A percentile compares a stretch with the other conserved stretches of the same genome.
These are phyloP conservation scores for Salisapilia sapeloensis DNA, from an alignment of 352 stramenopile species.

Conservation along the genomic window DNA sequence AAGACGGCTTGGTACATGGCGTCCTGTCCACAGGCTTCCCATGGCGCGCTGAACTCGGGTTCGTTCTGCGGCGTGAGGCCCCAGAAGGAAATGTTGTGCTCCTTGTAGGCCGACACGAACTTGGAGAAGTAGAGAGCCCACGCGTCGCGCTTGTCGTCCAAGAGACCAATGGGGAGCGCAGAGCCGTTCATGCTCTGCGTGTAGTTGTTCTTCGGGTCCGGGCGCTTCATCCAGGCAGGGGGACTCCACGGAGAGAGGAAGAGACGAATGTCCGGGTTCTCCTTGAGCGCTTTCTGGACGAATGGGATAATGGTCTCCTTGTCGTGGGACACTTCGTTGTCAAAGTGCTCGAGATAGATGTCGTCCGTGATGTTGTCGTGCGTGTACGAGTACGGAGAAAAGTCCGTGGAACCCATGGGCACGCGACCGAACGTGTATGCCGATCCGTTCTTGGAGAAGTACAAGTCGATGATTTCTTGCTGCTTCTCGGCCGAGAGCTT, in stretches of 20 bases:
- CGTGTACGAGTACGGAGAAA: constrained; percentile 73
- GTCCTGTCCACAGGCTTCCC: constrained; percentile 52
- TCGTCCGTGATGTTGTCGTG: constrained; percentile 74
- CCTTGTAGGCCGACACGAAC: constrained; percentile 84
- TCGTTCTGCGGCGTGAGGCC: constrained; percentile 85
- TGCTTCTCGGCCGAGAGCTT: constrained; percentile 65
- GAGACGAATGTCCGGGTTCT: constrained; percentile 58
- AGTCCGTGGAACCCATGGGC: constrained; percentile 85
- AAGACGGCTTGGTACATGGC: constrained; percentile 51
- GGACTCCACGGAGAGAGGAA: constrained; percentile 81
- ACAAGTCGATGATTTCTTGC: constrained; percentile 70
- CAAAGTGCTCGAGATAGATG: constrained; percentile 56
- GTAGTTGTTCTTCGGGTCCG: constrained; percentile 13
- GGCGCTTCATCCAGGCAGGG: constrained; percentile 78
- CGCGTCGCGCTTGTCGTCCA: constrained; percentile 24
- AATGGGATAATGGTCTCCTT: constrained; percentile 69
- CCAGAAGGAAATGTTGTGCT: constrained; percentile 72
- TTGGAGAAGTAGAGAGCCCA: constrained; percentile 87
- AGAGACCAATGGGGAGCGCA: constrained; percentile 23
- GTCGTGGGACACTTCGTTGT: constrained; percentile 57
- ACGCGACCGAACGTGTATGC: constrained; percentile 82
- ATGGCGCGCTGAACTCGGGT: constrained; percentile 51
- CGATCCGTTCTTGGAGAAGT: constrained; percentile 74
- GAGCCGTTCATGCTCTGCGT: constrained; percentile 48
- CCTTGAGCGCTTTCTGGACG: constrained; percentile 47